phyloP scores from a whole-genome alignment of 257 asterid species.

The Mitragyna speciosa region DNA sequence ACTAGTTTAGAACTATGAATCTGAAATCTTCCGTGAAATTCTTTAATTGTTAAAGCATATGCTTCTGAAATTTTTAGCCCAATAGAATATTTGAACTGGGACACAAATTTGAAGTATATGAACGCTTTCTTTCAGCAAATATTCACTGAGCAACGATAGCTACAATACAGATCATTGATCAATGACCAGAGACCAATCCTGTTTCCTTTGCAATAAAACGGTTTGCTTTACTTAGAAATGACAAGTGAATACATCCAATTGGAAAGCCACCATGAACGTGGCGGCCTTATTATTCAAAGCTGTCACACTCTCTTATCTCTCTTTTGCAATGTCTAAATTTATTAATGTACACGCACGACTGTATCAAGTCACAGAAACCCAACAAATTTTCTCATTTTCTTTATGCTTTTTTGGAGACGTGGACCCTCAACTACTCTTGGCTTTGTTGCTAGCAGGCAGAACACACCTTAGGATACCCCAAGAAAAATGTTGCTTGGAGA shows the following conservation, averaged over 20 bases:
- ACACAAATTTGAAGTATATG: neutral
- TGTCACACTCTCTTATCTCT: neutral
- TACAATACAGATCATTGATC: neutral
- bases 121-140: neutral
- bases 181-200: neutral
- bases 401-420: conserved; percentile 26
- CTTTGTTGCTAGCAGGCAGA: conserved; percentile 34
- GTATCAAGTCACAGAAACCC: neutral
- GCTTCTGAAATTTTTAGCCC: neutral
- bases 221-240: conserved; percentile 41
- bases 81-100: neutral
- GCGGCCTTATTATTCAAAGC: conserved; percentile 11
- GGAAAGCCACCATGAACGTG: conserved; percentile 14
- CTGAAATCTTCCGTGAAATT: neutral
- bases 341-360: neutral
- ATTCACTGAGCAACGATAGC: neutral
- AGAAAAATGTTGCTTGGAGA: conserved; percentile 4
- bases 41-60: neutral
- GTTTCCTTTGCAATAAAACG: conserved; percentile 3
- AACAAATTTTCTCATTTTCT: conserved; percentile 2
- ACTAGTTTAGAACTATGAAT: neutral
- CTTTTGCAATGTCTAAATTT: neutral
- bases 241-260: conserved; percentile 29
- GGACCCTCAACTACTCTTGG: conserved; percentile 45
- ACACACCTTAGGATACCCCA: conserved; percentile 42